Evolutionary conservation across 306 rosid genomes (phyloP).

Genomic region (Vachellia collinsii): DNA sequence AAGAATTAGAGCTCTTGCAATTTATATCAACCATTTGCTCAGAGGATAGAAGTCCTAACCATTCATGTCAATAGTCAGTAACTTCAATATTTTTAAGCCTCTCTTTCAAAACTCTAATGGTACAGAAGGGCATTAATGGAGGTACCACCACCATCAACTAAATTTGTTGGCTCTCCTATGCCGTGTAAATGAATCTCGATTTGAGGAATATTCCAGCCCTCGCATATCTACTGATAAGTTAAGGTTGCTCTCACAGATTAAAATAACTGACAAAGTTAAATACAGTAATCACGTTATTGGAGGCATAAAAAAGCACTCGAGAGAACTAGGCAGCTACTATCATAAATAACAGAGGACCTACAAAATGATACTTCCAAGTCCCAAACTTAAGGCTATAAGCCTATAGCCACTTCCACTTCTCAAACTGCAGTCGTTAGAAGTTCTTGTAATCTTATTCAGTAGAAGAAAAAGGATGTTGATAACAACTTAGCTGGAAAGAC

Average conservation of each 20-base stretch:
- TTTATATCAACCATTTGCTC: neutral
- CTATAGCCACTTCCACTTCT: slow-evolving; percentile 35
- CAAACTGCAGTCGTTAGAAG: neutral
- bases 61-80: too few relatives aligned
- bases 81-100: too few relatives aligned
- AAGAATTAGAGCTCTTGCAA: neutral
- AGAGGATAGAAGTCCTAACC: neutral
- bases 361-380: slow-evolving; percentile 1
- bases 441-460: neutral
- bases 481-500: slow-evolving; percentile 32
- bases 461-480: slow-evolving; percentile 7
- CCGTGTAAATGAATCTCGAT: neutral
- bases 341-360: slow-evolving; percentile 2
- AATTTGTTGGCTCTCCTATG: neutral
- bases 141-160: neutral
- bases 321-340: neutral
- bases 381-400: neutral
- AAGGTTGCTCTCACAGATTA: neutral
- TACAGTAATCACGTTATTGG: slow-evolving; percentile 11
- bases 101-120: neutral
- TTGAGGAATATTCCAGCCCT: neutral
- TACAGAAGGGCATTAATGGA: neutral
- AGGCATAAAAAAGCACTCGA: neutral
- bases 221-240: neutral
- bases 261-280: neutral